Percentiles rank a stretch among this genome's conserved stretches.
Evolutionary conservation across 1,284 basidiomycete genomes (phyloP).

Genomic region (Lentinula novae-zelandiae): DNA sequence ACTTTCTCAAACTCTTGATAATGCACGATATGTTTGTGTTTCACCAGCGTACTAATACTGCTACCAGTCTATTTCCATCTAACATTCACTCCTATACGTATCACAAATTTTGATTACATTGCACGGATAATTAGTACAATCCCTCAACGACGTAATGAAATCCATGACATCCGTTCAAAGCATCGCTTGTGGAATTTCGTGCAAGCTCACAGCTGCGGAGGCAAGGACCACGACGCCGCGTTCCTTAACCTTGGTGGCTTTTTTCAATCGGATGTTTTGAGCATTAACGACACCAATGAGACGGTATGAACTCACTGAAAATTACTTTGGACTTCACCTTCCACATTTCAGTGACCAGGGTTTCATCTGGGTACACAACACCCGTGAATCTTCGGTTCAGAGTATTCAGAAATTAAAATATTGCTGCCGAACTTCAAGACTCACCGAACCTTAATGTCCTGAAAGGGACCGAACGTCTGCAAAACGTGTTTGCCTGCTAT

Average conservation of each 20-base stretch:
- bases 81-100: too few species aligned
- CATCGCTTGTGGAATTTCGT: slow-evolving; percentile 50
- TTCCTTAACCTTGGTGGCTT: slow-evolving; percentile 81
- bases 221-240: slow-evolving; percentile 64
- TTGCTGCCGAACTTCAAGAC: slow-evolving; percentile 19
- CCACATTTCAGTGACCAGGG: slow-evolving; percentile 95
- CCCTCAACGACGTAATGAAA: too few species aligned
- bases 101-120: too few species aligned
- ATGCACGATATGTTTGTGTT: too few species aligned
- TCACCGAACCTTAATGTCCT: slow-evolving; percentile 95
- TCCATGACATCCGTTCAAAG: slow-evolving; percentile 35
- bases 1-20: too few species aligned
- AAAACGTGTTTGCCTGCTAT: slow-evolving; percentile 93
- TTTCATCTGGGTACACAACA: slow-evolving; percentile 95
- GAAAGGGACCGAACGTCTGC: slow-evolving; percentile 82
- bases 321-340: slow-evolving; percentile 91
- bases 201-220: slow-evolving; percentile 74
- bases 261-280: background rate
- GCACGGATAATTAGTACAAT: too few species aligned
- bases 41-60: too few species aligned
- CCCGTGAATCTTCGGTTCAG: slow-evolving; percentile 60
- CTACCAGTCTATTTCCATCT: too few species aligned
- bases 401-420: slow-evolving; percentile 22
- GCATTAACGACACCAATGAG: background rate
- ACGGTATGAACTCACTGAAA: slow-evolving; percentile 58